Evolutionary conservation across 495 filamentous ascomycete genomes (phyloP).

Genomic region (Penicillium cataractarum): DNA sequence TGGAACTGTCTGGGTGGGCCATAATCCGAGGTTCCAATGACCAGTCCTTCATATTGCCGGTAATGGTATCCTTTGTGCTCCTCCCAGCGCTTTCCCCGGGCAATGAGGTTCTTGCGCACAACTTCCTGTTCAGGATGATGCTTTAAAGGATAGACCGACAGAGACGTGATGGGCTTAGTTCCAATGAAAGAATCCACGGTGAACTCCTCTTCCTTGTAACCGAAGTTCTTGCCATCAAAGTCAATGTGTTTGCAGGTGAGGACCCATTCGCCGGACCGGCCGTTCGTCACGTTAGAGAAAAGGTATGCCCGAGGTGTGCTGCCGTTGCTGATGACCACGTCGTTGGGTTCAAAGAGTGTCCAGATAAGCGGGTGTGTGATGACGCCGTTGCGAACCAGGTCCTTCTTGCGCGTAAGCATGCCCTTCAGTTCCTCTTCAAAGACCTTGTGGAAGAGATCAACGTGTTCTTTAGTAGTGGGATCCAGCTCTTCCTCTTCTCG

Average conservation of each 20-base stretch:
- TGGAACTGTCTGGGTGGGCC: slow-evolving; percentile 44
- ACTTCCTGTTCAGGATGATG: slow-evolving; percentile 50
- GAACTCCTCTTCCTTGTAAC: slow-evolving; percentile 45
- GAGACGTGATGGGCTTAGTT: slow-evolving; percentile 56
- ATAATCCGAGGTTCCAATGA: slow-evolving; percentile 30
- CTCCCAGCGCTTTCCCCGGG: slow-evolving; percentile 55
- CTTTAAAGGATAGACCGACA: slow-evolving; percentile 59
- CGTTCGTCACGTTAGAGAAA: slow-evolving; percentile 27
- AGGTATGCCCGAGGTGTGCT: slow-evolving; percentile 43
- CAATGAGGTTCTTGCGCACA: slow-evolving; percentile 36
- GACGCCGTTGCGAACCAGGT: slow-evolving; percentile 59
- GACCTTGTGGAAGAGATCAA: slow-evolving; percentile 58
- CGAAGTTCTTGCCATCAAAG: slow-evolving; percentile 63
- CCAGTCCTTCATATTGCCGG: slow-evolving; percentile 60
- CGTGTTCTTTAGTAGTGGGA: slow-evolving; percentile 54
- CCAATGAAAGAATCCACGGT: slow-evolving; percentile 56
- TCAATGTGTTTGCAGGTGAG: slow-evolving; percentile 55
- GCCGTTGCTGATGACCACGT: slow-evolving; percentile 40
- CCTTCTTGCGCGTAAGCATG: slow-evolving; percentile 57
- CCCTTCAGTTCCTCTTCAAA: slow-evolving; percentile 62
- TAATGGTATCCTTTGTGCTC: slow-evolving; percentile 63
- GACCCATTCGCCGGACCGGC: slow-evolving; percentile 24
- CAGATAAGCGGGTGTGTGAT: slow-evolving; percentile 63
- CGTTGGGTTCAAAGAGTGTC: slow-evolving; percentile 57
- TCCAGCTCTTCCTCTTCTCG: slow-evolving; percentile 53